phyloP scores from a whole-genome alignment of 495 filamentous ascomycete genomes.

The Usnea hakonensis region DNA sequence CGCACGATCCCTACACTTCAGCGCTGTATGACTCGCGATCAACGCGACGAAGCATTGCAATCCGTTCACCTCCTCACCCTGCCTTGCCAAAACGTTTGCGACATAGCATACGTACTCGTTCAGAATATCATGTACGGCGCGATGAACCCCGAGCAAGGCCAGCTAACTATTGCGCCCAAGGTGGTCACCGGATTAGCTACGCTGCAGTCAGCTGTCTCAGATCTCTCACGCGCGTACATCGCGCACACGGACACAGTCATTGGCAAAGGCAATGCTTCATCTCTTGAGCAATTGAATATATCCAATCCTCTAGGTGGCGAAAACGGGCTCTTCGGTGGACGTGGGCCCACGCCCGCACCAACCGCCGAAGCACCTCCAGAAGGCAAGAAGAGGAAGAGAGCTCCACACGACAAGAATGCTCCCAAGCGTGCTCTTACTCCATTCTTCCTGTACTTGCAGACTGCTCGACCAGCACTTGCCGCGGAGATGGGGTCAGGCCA shows the following conservation, averaged over 20 bases:
- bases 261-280: constrained; percentile 46
- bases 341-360: constrained; percentile 27
- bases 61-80: constrained; percentile 16
- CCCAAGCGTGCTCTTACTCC: constrained; percentile 90
- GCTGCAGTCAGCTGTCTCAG: constrained; percentile 63
- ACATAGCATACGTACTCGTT: constrained; percentile 9
- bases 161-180: constrained; percentile 38
- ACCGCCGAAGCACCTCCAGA: constrained; percentile 41
- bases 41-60: constrained; percentile 14
- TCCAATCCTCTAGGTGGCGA: constrained; percentile 36
- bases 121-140: constrained; percentile 7
- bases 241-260: constrained; percentile 74
- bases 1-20: neutral
- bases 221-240: constrained; percentile 70
- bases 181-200: constrained; percentile 65
- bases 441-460: constrained; percentile 88
- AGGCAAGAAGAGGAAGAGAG: constrained; percentile 78
- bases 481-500: constrained; percentile 62
- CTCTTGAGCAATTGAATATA: constrained; percentile 46
- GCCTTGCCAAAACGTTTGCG: constrained; percentile 16
- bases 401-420: constrained; percentile 77
- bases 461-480: constrained; percentile 67
- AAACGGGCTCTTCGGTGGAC: constrained; percentile 32
- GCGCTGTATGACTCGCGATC: constrained; percentile 12
- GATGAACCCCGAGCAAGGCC: constrained; percentile 25